Base-by-base conservation (phyloP, 2,329 filamentous ascomycete genomes). In the Lachnellula hyalina region DNA sequence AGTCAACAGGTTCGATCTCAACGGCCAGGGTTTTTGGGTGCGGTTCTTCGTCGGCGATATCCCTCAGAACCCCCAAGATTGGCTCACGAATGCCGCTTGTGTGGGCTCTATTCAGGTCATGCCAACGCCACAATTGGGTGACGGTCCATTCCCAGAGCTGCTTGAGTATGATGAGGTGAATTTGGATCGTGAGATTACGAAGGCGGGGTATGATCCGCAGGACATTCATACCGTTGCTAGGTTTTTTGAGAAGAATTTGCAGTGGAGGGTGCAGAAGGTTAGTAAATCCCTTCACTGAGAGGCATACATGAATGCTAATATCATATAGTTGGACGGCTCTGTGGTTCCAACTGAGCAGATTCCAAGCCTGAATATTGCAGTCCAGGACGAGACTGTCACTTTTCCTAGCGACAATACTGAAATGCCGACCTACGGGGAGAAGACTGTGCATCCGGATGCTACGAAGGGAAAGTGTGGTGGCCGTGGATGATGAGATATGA, bases 181-280 rank as follows among this genome's bases (percentile, higher is more conserved):
- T 41, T 50, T 67, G 23, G 47, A 36, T 4, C 17, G 53, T 28
- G 9, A 32, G 65, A 8, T 53, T 42, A 25, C 45, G 21, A 12
- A 54, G 48, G 45, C 55, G 47, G 7, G 48, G 12, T 36, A 53
- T 32, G 53, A 62, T 42, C 41, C 35, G 1, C 42, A 53, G 25
- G 52, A 65, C 49, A 42, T 56, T 12, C 8, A 42, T 2, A 52
- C 23, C 8, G 55, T 63, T 21, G 56, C 44, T 5, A 12, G 48
- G 19, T 67, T 50, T 35, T 47, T 69, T 51, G 59, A 58, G 49
- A 34, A 55, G 15, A 59, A 61, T 49, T 40, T 68, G 38, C 34
- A 61, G 5, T 68, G 66, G 65, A 52, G 53, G 17, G 56, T 65
- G 15, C 61, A 68, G 21, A 62, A 61, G 57, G 66, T 67, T 47